These are phyloP conservation scores for Candida sphagnicola DNA, from an alignment of 805 yeast species.

Conservation along the genomic window DNA sequence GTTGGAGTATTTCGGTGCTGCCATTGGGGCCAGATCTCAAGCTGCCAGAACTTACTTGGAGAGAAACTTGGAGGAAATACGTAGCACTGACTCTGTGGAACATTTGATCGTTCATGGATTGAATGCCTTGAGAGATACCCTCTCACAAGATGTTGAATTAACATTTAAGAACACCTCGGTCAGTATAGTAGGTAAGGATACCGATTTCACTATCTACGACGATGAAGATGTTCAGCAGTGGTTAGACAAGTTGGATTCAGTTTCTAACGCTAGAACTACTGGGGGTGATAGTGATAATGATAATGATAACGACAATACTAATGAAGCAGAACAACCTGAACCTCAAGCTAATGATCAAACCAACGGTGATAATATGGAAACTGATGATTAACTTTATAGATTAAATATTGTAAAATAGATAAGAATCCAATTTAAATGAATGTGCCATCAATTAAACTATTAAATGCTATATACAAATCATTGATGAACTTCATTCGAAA, in stretches of 20 bases:
- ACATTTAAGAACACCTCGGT: slow-evolving; percentile 81
- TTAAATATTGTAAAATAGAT: slow-evolving; percentile 5
- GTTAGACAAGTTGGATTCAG: slow-evolving; percentile 71
- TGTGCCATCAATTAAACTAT: slow-evolving; percentile 4
- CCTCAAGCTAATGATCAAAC: slow-evolving; percentile 9
- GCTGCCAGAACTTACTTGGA: slow-evolving; percentile 97
- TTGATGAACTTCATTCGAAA: neutral
- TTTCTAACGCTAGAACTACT: slow-evolving; percentile 53
- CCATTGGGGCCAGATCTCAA: slow-evolving; percentile 98
- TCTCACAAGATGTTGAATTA: slow-evolving; percentile 91
- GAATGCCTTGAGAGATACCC: slow-evolving; percentile 87
- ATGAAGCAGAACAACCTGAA: slow-evolving; percentile 16
- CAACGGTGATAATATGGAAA: slow-evolving; percentile 41
- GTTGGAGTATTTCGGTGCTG: slow-evolving; percentile 86
- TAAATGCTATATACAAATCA: neutral
- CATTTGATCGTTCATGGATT: slow-evolving; percentile 82
- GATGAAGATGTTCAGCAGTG: slow-evolving; percentile 84
- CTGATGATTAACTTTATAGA: slow-evolving; percentile 23
- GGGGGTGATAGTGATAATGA: slow-evolving; percentile 34
- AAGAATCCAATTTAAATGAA: neutral
- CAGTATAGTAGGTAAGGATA: slow-evolving; percentile 85
- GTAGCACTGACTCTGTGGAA: slow-evolving; percentile 56
- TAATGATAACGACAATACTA: slow-evolving; percentile 13
- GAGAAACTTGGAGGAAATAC: slow-evolving; percentile 69
- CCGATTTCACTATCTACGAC: slow-evolving; percentile 72